These are phyloP conservation scores for Alternaria solani DNA, from an alignment of 2,329 filamentous ascomycete genomes.

Conservation along the genomic window DNA sequence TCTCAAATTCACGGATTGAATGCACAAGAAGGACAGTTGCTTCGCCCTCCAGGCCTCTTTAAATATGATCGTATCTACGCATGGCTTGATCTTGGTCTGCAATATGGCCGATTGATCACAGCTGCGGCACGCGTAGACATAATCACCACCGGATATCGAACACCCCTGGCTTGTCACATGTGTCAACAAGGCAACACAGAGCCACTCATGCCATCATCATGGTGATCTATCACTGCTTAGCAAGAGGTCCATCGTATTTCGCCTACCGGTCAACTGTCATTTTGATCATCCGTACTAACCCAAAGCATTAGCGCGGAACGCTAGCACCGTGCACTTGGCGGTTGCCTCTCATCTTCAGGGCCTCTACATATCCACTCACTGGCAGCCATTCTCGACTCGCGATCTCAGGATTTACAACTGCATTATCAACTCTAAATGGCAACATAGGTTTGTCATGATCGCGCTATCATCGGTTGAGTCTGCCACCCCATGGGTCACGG, in stretches of 20 bases:
- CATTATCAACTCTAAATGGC: neutral
- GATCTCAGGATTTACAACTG: neutral
- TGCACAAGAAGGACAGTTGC: neutral
- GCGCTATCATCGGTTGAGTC: constrained; percentile 3
- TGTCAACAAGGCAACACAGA: neutral
- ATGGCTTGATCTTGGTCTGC: neutral
- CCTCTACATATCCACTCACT: neutral
- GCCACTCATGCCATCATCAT: neutral
- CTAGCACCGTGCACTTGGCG: constrained; percentile 7
- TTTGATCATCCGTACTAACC: neutral
- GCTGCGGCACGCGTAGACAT: constrained; percentile 13
- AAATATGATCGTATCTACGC: neutral
- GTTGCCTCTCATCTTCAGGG: constrained; percentile 6
- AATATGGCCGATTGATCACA: constrained; percentile 18
- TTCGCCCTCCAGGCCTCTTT: neutral
- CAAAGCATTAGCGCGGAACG: constrained; percentile 14
- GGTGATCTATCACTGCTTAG: neutral
- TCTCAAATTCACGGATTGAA: neutral
- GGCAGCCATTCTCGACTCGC: neutral
- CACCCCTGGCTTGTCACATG: neutral
- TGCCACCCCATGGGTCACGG: constrained; percentile 2
- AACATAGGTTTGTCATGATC: neutral
- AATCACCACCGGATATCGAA: constrained; percentile 12
- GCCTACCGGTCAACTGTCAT: neutral
- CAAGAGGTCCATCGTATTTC: neutral